These are phyloP conservation scores for Hypoxylon fragiforme DNA, from an alignment of 495 filamentous ascomycete genomes.

Conservation along the genomic window DNA sequence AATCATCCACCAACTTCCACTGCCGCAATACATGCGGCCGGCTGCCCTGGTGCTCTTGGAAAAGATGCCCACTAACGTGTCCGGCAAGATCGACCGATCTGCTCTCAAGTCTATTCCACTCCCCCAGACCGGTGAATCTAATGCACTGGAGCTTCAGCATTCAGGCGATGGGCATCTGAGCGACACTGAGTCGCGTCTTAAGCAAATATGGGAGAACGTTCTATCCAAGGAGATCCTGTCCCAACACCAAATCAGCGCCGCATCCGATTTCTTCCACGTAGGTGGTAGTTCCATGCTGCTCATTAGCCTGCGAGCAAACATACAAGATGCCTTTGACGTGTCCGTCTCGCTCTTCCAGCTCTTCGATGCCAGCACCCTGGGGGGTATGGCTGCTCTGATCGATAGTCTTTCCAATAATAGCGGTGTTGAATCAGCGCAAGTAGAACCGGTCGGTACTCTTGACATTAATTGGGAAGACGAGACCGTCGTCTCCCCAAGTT, in stretches of 20 bases:
- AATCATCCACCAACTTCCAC: conserved; percentile 16
- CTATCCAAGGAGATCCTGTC: conserved; percentile 29
- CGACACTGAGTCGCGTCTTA: not conserved
- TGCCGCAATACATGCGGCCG: conserved; percentile 28
- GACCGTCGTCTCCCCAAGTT: not conserved
- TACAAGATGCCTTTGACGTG: conserved; percentile 2
- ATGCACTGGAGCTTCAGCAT: too few species aligned
- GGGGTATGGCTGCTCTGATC: conserved; percentile 17
- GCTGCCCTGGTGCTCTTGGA: conserved; percentile 9
- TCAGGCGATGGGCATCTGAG: not conserved
- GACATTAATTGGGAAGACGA: conserved; percentile 20
- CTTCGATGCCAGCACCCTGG: conserved; percentile 32
- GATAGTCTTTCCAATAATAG: not conserved
- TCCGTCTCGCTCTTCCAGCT: conserved; percentile 6
- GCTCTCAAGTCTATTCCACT: not conserved
- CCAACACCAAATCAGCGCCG: conserved; percentile 36
- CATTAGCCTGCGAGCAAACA: conserved; percentile 31
- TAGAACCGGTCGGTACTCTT: too few species aligned
- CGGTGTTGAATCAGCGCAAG: not conserved
- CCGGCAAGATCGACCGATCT: conserved; percentile 4
- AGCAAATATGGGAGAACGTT: not conserved
- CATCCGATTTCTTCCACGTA: conserved; percentile 40
- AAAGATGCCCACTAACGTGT: conserved; percentile 16
- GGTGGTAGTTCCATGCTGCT: conserved; percentile 43
- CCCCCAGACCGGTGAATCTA: not conserved